Base-by-base conservation (phyloP, 306 rosid species). In the Cyclanthera cordifolia region DNA sequence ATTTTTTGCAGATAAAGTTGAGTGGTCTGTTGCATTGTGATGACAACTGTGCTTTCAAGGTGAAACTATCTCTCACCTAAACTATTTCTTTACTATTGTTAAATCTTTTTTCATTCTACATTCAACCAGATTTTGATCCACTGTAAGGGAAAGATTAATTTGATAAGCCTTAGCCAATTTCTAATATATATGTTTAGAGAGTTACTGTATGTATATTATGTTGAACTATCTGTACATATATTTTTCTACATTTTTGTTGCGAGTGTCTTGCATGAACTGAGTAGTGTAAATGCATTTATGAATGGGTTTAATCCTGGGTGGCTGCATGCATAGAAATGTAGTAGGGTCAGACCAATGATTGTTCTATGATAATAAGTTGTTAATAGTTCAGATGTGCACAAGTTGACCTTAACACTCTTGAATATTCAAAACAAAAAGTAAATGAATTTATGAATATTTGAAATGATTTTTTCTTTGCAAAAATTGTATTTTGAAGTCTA, bases 41-140 rank as follows among this genome's bases (percentile, higher is more conserved):
- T 48, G 98, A 93, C 73, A 80, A 74, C 76, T 80, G 87, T 12
- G 89, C 96, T 8, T 83, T 89, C 75, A 93, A 93, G 98, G 98
- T 93, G 71, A 2, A 72, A 52, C 4, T 15, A 70, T 34, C 73
- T 49, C 6, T n/a, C 48, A 59, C 10, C 5, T 30, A 28, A 28
- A 59, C 67, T 27, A 30, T 27, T 28, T 7, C 27, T 20, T 20
- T 41, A 17, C 19, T n/a, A 17, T 61, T 37, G 19, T 20, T 32
- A 41, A 2, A 17, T 61, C 7, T 12, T 41, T 41, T 41, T 16
- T 32, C n/a, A n/a, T n/a, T n/a, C 50, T 41, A 61, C 41, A 61
- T 37, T 37, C 41, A 12, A 37, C 28, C 28, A 55, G 16, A 67
- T 34, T 41, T 56, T 54, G 5, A 17, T 19, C 12, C 56, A 52